Evolutionary conservation across 164 flowering plant species (phyloP).

Genomic region (Tetracentron sinense): DNA sequence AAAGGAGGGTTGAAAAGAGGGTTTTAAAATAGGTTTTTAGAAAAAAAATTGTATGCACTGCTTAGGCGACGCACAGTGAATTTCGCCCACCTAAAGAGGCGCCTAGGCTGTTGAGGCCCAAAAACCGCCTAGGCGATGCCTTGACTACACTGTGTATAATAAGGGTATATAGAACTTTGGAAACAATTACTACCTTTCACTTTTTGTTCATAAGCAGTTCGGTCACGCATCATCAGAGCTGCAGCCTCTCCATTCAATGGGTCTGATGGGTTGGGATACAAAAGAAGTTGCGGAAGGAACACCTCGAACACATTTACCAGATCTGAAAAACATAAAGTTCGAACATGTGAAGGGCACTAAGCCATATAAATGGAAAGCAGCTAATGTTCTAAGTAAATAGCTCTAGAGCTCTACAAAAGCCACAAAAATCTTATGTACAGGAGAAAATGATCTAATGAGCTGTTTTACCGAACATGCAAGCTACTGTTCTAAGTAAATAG

Average conservation of each 20-base stretch:
- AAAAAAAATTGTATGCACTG: no score
- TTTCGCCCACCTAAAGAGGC: no score
- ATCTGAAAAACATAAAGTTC: conserved; percentile 24
- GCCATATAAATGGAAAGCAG: neutral
- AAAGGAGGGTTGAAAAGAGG: no score
- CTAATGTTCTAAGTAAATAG: neutral
- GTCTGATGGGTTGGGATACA: conserved; percentile 44
- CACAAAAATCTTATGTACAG: neutral
- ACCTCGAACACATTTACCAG: conserved; percentile 45
- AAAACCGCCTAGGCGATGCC: no score
- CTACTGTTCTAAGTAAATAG: neutral
- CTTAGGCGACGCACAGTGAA: no score
- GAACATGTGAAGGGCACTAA: neutral
- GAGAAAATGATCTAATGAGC: neutral
- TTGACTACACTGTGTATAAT: neutral
- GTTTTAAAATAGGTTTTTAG: no score
- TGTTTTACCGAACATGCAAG: conserved; percentile 8
- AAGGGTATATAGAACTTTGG: neutral
- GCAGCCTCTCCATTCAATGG: conserved; percentile 51
- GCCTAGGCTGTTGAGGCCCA: no score
- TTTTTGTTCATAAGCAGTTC: conserved; percentile 35
- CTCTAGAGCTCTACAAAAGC: neutral
- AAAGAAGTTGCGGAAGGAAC: conserved; percentile 47
- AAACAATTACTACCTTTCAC: conserved; percentile 38
- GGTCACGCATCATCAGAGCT: conserved; percentile 40